These are phyloP conservation scores for Capronia epimyces DNA, from an alignment of 2,329 filamentous ascomycete species.

Conservation along the genomic window DNA sequence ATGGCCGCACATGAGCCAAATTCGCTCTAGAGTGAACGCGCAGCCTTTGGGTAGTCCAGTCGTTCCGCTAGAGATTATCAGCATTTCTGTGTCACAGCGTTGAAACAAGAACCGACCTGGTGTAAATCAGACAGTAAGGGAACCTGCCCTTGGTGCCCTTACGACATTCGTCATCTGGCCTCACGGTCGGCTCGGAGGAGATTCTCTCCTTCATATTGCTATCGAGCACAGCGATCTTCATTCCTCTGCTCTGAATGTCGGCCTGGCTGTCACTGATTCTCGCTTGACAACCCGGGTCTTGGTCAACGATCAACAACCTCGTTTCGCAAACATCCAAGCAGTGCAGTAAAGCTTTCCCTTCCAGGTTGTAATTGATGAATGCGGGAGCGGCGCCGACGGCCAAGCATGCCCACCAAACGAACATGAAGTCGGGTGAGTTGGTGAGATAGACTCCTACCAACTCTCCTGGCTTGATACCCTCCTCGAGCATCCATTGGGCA, in stretches of 20 bases:
- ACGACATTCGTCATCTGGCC: slow-evolving; percentile 54
- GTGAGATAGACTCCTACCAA: slow-evolving; percentile 62
- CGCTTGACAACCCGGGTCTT: slow-evolving; percentile 48
- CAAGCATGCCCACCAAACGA: slow-evolving; percentile 60
- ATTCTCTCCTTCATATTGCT: slow-evolving; percentile 46
- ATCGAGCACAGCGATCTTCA: slow-evolving; percentile 57
- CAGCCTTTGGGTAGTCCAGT: slow-evolving; percentile 71
- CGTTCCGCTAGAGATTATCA: slow-evolving; percentile 39
- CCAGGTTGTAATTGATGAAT: slow-evolving; percentile 61
- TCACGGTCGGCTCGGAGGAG: slow-evolving; percentile 43
- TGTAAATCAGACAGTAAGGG: slow-evolving; percentile 65
- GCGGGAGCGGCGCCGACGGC: slow-evolving; percentile 64
- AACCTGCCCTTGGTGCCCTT: slow-evolving; percentile 47
- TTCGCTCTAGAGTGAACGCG: slow-evolving; percentile 51
- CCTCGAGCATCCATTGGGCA: slow-evolving; percentile 56
- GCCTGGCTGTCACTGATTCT: slow-evolving; percentile 51
- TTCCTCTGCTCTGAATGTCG: slow-evolving; percentile 45
- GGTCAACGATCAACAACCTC: slow-evolving; percentile 55
- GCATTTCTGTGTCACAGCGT: not conserved
- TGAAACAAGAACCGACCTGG: slow-evolving; percentile 42
- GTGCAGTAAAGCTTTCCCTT: slow-evolving; percentile 59
- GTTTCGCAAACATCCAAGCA: slow-evolving; percentile 57
- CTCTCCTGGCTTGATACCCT: slow-evolving; percentile 55
- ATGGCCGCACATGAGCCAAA: slow-evolving; percentile 36
- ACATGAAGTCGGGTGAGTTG: slow-evolving; percentile 63